Percentiles rank a stretch among this genome's conserved stretches.
Evolutionary conservation across 2,329 filamentous ascomycete genomes (phyloP).

Genomic region (Colletotrichum paranaense): DNA sequence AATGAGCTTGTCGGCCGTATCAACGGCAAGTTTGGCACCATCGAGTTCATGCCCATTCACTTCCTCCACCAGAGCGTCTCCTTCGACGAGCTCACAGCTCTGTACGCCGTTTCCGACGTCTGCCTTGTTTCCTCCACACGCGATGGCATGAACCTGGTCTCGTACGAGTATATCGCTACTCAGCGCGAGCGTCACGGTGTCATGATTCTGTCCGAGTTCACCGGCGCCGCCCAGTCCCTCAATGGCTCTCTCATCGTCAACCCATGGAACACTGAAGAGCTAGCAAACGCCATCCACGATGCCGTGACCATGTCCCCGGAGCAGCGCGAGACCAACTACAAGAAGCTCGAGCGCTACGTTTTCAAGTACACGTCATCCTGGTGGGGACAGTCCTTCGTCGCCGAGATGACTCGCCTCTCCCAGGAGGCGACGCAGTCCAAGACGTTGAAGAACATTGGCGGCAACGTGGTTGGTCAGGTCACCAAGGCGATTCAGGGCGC

Average conservation of each 20-base stretch:
- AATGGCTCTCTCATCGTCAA: constrained; percentile 96
- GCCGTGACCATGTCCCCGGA: constrained; percentile 97
- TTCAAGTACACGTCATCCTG: constrained; percentile 98
- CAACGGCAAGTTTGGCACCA: constrained; percentile 95
- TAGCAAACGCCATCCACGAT: constrained; percentile 92
- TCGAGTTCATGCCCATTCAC: constrained; percentile 99
- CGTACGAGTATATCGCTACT: constrained; percentile 97
- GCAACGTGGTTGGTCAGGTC: constrained; percentile 47
- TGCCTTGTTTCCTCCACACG: constrained; percentile 95
- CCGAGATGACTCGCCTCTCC: constrained; percentile 75
- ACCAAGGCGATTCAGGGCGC: constrained; percentile 26
- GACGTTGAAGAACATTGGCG: constrained; percentile 54
- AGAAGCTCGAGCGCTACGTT: constrained; percentile 93
- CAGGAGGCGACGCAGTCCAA: constrained; percentile 51
- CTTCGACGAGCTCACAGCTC: constrained; percentile 93
- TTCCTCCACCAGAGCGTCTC: constrained; percentile 97
- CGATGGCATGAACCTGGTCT: constrained; percentile 98
- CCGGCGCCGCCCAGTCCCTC: constrained; percentile 92
- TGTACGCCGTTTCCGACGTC: constrained; percentile 92
- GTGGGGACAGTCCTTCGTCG: constrained; percentile 95
- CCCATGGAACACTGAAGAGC: constrained; percentile 97
- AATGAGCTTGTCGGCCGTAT: constrained; percentile 97
- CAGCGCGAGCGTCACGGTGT: constrained; percentile 91
- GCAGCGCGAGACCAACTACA: constrained; percentile 86
- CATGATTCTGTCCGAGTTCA: constrained; percentile 96